Conservation (phyloP, 345 rosid genomes). For the Citrus trifoliata region DNA sequence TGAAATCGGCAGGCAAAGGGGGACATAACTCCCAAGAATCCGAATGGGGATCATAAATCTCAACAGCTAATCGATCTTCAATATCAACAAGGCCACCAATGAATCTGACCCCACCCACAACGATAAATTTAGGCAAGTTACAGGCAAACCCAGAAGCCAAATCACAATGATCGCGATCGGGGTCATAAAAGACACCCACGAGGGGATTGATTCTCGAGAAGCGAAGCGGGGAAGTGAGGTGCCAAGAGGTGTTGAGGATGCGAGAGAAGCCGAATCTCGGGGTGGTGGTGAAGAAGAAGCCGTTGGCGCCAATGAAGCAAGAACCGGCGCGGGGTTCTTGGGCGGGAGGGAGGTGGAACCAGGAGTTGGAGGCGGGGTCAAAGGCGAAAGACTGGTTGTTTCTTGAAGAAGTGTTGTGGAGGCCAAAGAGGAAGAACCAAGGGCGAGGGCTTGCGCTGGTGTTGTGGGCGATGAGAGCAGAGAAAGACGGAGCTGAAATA, state of each 20-base stretch:
- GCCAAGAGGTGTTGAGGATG: conserved; percentile 48
- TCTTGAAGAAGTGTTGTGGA: conserved; percentile 75
- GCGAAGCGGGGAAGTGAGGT: conserved; percentile 46
- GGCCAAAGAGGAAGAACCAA: conserved; percentile 89
- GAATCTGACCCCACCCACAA: conserved; percentile 72
- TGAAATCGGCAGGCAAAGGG: conserved; percentile 72
- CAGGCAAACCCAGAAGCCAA: conserved; percentile 8
- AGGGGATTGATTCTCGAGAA: conserved; percentile 65
- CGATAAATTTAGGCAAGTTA: conserved; percentile 35
- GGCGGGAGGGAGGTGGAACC: conserved; percentile 62
- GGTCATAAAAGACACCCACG: conserved; percentile 41
- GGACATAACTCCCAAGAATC: conserved; percentile 72
- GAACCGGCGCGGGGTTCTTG: conserved; percentile 12
- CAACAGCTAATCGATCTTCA: conserved; percentile 68
- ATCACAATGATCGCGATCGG: not conserved
- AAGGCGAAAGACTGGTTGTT: conserved; percentile 84
- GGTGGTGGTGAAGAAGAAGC: conserved; percentile 71
- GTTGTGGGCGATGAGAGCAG: conserved; percentile 12
- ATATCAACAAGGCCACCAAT: conserved; percentile 74
- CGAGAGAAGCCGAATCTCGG: conserved; percentile 64
- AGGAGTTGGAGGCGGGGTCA: conserved; percentile 65
- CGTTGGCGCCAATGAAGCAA: conserved; percentile 45
- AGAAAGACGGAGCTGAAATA: conserved; percentile 36
- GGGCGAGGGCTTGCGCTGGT: conserved; percentile 31
- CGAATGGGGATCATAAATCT: conserved; percentile 52